Conservation (phyloP, 139 green algal genomes). For the Picochlorum sp. region DNA sequence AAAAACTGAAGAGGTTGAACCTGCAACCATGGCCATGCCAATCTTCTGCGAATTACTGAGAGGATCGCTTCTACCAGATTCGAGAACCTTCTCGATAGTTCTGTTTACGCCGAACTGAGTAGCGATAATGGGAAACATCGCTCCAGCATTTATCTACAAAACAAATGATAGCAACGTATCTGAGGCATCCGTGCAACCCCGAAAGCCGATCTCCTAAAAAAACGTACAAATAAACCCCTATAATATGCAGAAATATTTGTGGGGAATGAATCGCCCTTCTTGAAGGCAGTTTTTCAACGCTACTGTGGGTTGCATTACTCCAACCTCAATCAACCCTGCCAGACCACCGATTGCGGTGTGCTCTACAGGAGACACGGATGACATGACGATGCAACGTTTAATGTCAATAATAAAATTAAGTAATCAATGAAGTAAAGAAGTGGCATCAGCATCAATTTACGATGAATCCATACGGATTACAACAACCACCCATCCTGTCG, state of each 20-base stretch:
- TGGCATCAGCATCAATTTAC: too few relatives aligned
- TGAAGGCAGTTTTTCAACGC: constrained; percentile 84
- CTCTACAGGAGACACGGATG: constrained; percentile 44
- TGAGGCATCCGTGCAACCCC: background rate
- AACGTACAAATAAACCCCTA: constrained; percentile 59
- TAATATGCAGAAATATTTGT: constrained; percentile 54
- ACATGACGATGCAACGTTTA: background rate
- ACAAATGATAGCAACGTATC: background rate
- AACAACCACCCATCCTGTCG: too few relatives aligned
- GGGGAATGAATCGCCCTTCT: constrained; percentile 63
- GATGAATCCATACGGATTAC: too few relatives aligned
- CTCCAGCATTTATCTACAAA: constrained; percentile 65
- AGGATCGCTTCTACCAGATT: background rate
- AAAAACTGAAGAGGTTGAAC: constrained; percentile 55
- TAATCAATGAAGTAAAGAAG: background rate
- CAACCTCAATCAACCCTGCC: constrained; percentile 58
- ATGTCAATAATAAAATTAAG: background rate
- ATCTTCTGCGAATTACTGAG: constrained; percentile 13
- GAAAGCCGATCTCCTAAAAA: background rate
- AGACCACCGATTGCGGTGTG: constrained; percentile 72
- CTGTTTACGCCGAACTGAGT: constrained; percentile 76
- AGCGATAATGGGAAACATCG: constrained; percentile 84
- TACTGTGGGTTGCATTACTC: constrained; percentile 69
- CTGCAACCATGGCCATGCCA: constrained; percentile 41
- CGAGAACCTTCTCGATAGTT: constrained; percentile 27